A percentile compares a stretch with the other conserved stretches of the same genome.
These are phyloP conservation scores for Collybia sp. DNA, from an alignment of 768 basidiomycete species.

Conservation along the genomic window DNA sequence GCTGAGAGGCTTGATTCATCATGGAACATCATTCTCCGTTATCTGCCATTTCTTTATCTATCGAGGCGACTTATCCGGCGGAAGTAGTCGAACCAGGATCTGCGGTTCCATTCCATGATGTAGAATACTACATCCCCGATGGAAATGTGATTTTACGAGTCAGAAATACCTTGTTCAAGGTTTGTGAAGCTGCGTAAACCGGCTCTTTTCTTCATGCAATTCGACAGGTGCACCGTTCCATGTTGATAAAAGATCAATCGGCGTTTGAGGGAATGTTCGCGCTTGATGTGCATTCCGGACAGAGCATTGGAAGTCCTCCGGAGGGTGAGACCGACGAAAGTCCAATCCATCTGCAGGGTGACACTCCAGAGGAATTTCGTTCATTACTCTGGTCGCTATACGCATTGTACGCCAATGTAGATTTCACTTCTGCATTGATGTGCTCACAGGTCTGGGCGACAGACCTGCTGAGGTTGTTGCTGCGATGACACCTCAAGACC, in stretches of 20 bases:
- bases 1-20: too few relatives aligned
- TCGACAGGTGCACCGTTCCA: constrained; percentile 17
- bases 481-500: constrained; percentile 24
- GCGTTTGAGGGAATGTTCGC: constrained; percentile 45
- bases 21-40: too few relatives aligned
- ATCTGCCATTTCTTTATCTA: too few relatives aligned
- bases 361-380: constrained; percentile 44
- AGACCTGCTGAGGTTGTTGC: constrained; percentile 42
- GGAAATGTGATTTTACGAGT: background rate
- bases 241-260: constrained; percentile 34
- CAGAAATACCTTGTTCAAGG: background rate
- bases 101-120: background rate
- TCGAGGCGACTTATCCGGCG: too few relatives aligned
- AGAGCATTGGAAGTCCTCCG: constrained; percentile 13
- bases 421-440: background rate
- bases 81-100: too few relatives aligned
- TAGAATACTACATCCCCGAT: background rate
- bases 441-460: background rate
- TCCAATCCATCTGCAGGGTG: constrained; percentile 45
- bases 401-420: constrained; percentile 36
- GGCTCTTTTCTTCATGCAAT: background rate
- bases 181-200: background rate
- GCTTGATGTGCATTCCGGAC: constrained; percentile 26
- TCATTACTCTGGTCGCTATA: constrained; percentile 50
- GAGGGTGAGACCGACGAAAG: constrained; percentile 49